Evolutionary conservation across 371 early-diverging fungal genomes (phyloP), one percentile per base, ranked within the genome.

Genomic region (Coemansia sp.): DNA sequence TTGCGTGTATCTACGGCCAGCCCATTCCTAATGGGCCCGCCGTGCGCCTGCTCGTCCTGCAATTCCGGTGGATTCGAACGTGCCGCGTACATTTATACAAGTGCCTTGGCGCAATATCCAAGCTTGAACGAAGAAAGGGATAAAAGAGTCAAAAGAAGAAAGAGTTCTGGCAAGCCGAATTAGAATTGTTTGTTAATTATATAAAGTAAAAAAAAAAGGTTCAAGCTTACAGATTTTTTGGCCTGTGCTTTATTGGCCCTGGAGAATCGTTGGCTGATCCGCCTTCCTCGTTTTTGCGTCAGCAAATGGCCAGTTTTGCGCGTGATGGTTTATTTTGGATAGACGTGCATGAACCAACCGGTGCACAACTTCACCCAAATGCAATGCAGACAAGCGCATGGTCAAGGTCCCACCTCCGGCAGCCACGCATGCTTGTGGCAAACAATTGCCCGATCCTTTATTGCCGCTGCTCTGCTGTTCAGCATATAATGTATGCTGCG

Each of bases 1-100:
- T 37, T 21, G 42, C 69, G 72, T 18, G 72, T 63, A 23, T 72
- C 70, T 0, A 59, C 50, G 2, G 72, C 39, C 11, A 59, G 59
- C 5, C 72, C 69, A 25, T 30, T 62, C 23, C 53, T 59, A 5
- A 20, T 40, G 1, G 50, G 37, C 1, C 42, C 25, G 65, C 23
- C 12, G 59, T 64, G 33, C 8, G 6, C 28, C 30, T 59, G 54
- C 16, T 42, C 53, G 67, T 61, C 30, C 44, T 25, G 39, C 23
- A 33, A 2, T 21, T 50, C 33, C 1, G 62, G 39, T 21, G 62
- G 30, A 25, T 11, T 21, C 11, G 40, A 2, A 52, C 50, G 51
- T 12, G 11, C 21, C 1, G 37, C 26, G 52, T 39, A 39, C 62
- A 62, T 64, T 54, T 12, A 21, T 14, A 3, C 37, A 25, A 25